A percentile compares a stretch with the other conserved stretches of the same genome.
These are phyloP conservation scores for Hibiscus mutabilis DNA, from an alignment of 345 rosid genomes.

Conservation along the genomic window DNA sequence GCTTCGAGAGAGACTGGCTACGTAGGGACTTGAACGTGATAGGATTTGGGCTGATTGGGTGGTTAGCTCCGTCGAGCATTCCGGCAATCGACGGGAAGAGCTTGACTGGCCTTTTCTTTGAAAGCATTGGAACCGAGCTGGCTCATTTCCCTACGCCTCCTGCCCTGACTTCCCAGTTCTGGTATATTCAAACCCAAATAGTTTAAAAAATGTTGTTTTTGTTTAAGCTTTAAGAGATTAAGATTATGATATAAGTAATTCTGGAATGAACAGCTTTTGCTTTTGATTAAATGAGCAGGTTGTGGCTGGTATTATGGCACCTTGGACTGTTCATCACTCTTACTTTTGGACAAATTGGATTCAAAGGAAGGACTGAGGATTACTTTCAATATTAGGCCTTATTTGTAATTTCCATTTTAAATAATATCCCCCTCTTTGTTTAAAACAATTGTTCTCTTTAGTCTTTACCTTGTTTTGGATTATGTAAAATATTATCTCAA, in stretches of 20 bases:
- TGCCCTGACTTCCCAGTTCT: slow-evolving; percentile 53
- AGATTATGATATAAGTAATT: no score
- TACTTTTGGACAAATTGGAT: slow-evolving; percentile 95
- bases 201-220: no score
- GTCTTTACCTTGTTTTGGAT: neutral
- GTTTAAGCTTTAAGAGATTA: no score
- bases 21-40: slow-evolving; percentile 70
- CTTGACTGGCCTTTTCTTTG: slow-evolving; percentile 83
- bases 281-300: slow-evolving; percentile 28
- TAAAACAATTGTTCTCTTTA: neutral
- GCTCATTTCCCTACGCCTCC: slow-evolving; percentile 94
- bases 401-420: neutral
- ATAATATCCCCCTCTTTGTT: neutral
- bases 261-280: no score
- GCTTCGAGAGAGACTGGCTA: slow-evolving; percentile 86
- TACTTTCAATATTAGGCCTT: slow-evolving; percentile 33
- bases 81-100: slow-evolving; percentile 85
- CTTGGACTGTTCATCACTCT: slow-evolving; percentile 74
- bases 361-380: slow-evolving; percentile 85
- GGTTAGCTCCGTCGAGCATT: slow-evolving; percentile 88
- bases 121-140: slow-evolving; percentile 86
- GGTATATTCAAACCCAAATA: slow-evolving; percentile 21
- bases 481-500: neutral
- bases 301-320: slow-evolving; percentile 87
- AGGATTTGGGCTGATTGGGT: slow-evolving; percentile 84